A percentile compares a stretch with the other conserved stretches of the same genome.
phyloP scores from a whole-genome alignment of 257 asterid genomes.

The Nicotiana undulata region DNA sequence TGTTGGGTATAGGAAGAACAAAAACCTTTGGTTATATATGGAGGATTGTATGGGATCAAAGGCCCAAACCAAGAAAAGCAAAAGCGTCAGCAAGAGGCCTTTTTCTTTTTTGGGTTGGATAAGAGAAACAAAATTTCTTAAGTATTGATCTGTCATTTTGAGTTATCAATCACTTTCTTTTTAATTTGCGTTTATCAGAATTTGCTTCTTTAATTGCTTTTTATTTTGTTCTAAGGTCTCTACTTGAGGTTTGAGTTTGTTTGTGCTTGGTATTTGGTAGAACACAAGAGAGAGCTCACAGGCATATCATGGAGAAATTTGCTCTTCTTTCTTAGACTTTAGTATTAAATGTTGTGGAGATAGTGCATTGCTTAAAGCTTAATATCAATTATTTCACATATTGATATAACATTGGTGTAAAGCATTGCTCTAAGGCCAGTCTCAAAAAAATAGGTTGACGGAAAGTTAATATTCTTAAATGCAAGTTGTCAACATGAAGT shows the following conservation, averaged over 20 bases:
- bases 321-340: neutral
- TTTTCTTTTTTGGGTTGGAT: neutral
- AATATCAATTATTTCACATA: neutral
- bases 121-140: neutral
- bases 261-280: too few species aligned
- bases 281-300: too few species aligned
- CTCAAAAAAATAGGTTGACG: neutral
- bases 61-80: neutral
- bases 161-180: neutral
- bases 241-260: too few species aligned
- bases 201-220: neutral
- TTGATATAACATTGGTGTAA: neutral
- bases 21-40: neutral
- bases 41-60: neutral
- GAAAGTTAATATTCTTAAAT: neutral
- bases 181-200: neutral
- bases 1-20: neutral
- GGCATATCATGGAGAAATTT: too few species aligned
- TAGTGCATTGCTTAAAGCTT: neutral
- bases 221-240: too few species aligned
- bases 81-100: neutral
- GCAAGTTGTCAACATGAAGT: neutral
- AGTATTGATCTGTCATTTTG: neutral
- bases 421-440: neutral
- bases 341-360: neutral